A percentile compares a stretch with the other conserved stretches of the same genome.
These are phyloP conservation scores for Zasmidium cellare DNA, from an alignment of 2,329 filamentous ascomycete species.

Conservation along the genomic window DNA sequence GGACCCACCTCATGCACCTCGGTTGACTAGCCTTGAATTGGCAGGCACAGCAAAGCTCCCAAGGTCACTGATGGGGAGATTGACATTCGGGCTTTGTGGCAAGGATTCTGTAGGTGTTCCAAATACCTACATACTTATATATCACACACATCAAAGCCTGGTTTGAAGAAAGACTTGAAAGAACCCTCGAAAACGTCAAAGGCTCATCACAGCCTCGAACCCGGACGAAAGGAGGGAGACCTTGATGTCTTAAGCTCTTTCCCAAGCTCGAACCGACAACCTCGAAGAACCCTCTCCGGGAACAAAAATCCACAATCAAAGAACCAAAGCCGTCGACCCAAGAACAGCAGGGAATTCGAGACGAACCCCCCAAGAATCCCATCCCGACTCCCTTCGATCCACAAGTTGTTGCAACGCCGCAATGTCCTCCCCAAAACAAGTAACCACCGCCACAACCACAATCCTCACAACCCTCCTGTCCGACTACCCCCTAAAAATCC, in stretches of 20 bases:
- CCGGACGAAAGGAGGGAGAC: background rate
- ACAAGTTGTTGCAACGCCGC: no score
- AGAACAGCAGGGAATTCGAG: no score
- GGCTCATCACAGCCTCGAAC: no score
- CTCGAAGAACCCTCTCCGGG: background rate
- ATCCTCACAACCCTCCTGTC: conserved; percentile 20
- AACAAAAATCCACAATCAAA: background rate
- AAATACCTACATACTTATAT: no score
- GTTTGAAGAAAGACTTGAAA: no score
- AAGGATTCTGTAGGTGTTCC: background rate
- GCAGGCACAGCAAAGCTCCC: background rate
- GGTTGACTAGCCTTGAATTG: background rate
- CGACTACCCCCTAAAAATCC: conserved; percentile 24
- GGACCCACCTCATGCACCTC: background rate
- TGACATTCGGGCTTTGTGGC: no score
- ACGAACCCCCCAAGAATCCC: no score
- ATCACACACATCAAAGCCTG: no score
- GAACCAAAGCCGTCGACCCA: no score
- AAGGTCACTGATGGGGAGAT: background rate
- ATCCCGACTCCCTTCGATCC: no score
- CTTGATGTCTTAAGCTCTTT: background rate
- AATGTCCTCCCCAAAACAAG: background rate
- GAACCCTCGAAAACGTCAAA: no score
- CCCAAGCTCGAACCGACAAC: background rate
- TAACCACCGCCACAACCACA: no score